These are phyloP conservation scores for Groenewaldozyma tartarivorans DNA, from an alignment of 805 yeast genomes.

Conservation along the genomic window DNA sequence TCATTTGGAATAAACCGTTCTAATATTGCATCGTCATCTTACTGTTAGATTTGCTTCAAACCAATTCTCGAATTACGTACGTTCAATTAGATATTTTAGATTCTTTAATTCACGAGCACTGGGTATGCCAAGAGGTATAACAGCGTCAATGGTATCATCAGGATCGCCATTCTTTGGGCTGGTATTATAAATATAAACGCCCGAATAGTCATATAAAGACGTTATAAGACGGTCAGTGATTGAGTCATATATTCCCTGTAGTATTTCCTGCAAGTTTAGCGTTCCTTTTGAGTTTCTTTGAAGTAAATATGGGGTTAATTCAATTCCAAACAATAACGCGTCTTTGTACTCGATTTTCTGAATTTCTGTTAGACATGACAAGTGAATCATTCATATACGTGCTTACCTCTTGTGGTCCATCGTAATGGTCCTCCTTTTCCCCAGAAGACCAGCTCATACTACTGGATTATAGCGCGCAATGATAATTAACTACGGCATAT, in stretches of 20 bases:
- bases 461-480: no score
- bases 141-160: conserved; percentile 31
- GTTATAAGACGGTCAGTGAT: conserved; percentile 58
- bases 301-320: conserved; percentile 27
- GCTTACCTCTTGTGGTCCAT: no score
- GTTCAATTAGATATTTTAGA: conserved; percentile 42
- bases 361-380: no score
- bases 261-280: conserved; percentile 18
- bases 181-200: conserved; percentile 46
- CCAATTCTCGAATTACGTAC: conserved; percentile 26
- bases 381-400: no score
- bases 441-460: no score
- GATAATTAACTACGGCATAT: no score
- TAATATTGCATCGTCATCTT: no score
- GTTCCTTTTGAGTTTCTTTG: conserved; percentile 10
- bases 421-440: no score
- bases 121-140: conserved; percentile 42
- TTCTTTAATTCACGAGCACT: conserved; percentile 43
- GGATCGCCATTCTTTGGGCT: conserved; percentile 25
- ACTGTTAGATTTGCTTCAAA: no score
- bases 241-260: conserved; percentile 50
- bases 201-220: conserved; percentile 62
- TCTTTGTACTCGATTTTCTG: conserved; percentile 15
- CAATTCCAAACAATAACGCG: conserved; percentile 29
- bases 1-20: conserved; percentile 12